phyloP scores from a whole-genome alignment of 345 rosid species.

The Gossypium arboreum region DNA sequence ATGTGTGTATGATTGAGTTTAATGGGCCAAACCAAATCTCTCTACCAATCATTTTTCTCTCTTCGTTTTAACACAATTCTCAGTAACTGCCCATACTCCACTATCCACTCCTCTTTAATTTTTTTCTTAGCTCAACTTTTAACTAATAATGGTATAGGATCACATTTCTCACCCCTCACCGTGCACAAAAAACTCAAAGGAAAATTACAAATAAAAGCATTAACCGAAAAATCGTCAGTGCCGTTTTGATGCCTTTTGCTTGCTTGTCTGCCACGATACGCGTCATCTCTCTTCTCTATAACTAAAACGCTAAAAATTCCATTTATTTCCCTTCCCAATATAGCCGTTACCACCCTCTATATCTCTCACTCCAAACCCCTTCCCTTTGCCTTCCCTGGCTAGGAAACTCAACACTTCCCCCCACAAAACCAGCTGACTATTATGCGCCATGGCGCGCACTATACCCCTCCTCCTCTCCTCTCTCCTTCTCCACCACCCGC shows the following conservation, averaged over 20 bases:
- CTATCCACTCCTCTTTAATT: background rate
- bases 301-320: background rate
- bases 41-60: background rate
- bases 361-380: background rate
- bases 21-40: slow-evolving; percentile 5
- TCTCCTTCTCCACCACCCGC: slow-evolving; percentile 16
- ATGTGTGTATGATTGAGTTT: background rate
- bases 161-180: background rate
- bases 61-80: background rate
- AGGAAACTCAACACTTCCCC: background rate
- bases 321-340: background rate
- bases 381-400: background rate
- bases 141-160: background rate
- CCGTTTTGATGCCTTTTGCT: slow-evolving; percentile 13
- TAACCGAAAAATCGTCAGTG: background rate
- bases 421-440: background rate
- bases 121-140: background rate
- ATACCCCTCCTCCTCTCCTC: slow-evolving; percentile 9
- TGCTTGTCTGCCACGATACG: slow-evolving; percentile 20
- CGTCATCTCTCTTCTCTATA: background rate
- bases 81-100: background rate
- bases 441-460: slow-evolving; percentile 19
- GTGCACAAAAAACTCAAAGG: background rate
- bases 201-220: background rate
- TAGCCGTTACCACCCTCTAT: slow-evolving; percentile 15